phyloP scores from a whole-genome alignment of 2,329 filamentous ascomycete species.

The Trichoderma sp. region DNA sequence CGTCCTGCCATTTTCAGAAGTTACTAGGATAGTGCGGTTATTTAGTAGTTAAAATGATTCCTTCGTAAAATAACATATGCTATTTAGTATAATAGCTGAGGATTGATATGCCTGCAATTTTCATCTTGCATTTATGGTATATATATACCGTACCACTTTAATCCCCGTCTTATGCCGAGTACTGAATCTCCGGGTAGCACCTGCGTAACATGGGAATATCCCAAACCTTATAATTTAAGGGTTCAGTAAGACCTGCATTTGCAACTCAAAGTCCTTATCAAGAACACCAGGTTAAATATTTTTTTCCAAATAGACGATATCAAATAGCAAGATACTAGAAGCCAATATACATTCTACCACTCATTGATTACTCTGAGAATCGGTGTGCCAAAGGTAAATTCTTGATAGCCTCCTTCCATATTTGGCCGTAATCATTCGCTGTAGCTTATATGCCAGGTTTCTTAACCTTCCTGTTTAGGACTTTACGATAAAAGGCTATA shows the following conservation, averaged over 20 bases:
- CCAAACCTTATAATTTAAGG: neutral
- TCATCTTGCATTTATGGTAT: neutral
- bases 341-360: no score
- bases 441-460: no score
- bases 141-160: neutral
- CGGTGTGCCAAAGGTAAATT: no score
- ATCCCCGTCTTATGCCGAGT: neutral
- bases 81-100: neutral
- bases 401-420: no score
- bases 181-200: neutral
- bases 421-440: no score
- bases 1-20: neutral
- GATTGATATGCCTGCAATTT: neutral
- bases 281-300: neutral
- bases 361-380: no score
- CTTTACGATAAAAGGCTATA: no score
- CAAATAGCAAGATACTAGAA: neutral
- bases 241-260: neutral
- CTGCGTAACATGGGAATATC: neutral
- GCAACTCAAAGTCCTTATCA: neutral
- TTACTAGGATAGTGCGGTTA: neutral
- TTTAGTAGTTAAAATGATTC: neutral
- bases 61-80: neutral
- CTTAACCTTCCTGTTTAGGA: no score
- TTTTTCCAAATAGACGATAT: neutral